Evolutionary conservation across 495 filamentous ascomycete species (phyloP).

Genomic region (Lophium mytilinum): DNA sequence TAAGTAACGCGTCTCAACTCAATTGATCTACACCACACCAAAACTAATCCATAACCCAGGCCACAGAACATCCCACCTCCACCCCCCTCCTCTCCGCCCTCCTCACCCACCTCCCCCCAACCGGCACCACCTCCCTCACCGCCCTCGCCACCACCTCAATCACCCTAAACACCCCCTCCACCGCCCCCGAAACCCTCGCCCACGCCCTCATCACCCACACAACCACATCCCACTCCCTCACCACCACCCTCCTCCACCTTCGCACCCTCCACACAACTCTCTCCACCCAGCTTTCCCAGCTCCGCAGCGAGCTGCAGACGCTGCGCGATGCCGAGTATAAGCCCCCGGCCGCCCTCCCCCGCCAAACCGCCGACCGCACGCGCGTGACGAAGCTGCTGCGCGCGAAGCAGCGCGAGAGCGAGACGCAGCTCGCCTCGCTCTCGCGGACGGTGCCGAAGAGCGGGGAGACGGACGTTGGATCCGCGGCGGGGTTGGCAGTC

Average conservation of each 20-base stretch:
- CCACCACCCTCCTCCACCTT: slow-evolving; percentile 15
- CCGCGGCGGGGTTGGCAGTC: slow-evolving; percentile 43
- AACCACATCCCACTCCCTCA: slow-evolving; percentile 7
- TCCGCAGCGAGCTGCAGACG: slow-evolving; percentile 11
- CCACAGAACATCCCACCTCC: slow-evolving; percentile 1
- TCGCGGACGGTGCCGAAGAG: not conserved
- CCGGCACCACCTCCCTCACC: slow-evolving; percentile 4
- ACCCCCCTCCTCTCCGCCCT: slow-evolving; percentile 7
- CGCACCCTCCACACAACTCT: slow-evolving; percentile 16
- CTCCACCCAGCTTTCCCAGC: slow-evolving; percentile 8
- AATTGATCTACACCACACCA: not conserved
- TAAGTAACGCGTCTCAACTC: not conserved
- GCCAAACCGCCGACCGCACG: slow-evolving; percentile 16
- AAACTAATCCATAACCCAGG: not conserved
- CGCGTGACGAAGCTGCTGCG: slow-evolving; percentile 19
- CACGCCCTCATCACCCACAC: slow-evolving; percentile 20
- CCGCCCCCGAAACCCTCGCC: slow-evolving; percentile 17
- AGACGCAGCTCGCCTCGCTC: slow-evolving; percentile 13
- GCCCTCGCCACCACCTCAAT: slow-evolving; percentile 15
- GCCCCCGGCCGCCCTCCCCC: slow-evolving; percentile 9
- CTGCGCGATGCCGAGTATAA: slow-evolving; percentile 12
- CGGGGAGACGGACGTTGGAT: not conserved
- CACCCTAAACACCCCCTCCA: slow-evolving; percentile 6
- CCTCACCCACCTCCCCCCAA: slow-evolving; percentile 9
- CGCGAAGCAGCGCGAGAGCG: slow-evolving; percentile 18